Evolutionary conservation across 106 monocot species (phyloP).

Genomic region (Iris macrosiphon): DNA sequence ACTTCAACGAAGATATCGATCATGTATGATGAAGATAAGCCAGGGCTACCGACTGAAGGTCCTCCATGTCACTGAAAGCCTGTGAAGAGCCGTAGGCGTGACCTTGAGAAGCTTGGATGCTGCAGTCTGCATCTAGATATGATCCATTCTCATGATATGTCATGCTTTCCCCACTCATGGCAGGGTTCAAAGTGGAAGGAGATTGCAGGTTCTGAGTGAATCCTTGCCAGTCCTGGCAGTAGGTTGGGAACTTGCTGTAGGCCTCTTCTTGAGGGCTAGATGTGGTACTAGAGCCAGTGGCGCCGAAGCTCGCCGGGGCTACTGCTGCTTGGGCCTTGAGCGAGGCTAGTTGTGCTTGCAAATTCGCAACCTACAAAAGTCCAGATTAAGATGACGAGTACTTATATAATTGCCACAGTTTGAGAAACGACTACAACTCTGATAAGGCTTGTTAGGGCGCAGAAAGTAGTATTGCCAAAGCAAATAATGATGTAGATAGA

Average conservation of each 20-base stretch:
- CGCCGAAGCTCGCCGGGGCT: conserved; percentile 4
- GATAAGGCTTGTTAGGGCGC: neutral
- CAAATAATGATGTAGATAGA: neutral
- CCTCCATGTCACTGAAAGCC: conserved; percentile 9
- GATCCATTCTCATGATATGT: conserved; percentile 13
- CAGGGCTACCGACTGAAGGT: conserved; percentile 21
- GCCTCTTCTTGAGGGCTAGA: conserved; percentile 21
- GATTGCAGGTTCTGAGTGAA: conserved; percentile 1
- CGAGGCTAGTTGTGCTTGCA: conserved; percentile 72
- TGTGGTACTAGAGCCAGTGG: conserved; percentile 18
- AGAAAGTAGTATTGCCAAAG: neutral
- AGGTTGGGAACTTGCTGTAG: conserved; percentile 16
- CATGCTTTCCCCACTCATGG: conserved; percentile 18
- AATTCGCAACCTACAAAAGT: conserved; percentile 51
- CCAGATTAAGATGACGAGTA: neutral
- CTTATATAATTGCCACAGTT: neutral
- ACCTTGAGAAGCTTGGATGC: conserved; percentile 18
- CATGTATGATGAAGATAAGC: conserved; percentile 16
- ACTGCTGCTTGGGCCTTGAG: conserved; percentile 54
- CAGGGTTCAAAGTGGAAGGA: conserved; percentile 1
- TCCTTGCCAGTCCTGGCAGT: conserved; percentile 20
- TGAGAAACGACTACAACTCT: neutral
- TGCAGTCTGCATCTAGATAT: conserved; percentile 3
- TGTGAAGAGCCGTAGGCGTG: conserved; percentile 19
- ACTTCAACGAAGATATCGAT: neutral